Evolutionary conservation across 768 basidiomycete species (phyloP), one percentile per base, ranked within the genome.

Genomic region (Daedaleopsis sinensis): DNA sequence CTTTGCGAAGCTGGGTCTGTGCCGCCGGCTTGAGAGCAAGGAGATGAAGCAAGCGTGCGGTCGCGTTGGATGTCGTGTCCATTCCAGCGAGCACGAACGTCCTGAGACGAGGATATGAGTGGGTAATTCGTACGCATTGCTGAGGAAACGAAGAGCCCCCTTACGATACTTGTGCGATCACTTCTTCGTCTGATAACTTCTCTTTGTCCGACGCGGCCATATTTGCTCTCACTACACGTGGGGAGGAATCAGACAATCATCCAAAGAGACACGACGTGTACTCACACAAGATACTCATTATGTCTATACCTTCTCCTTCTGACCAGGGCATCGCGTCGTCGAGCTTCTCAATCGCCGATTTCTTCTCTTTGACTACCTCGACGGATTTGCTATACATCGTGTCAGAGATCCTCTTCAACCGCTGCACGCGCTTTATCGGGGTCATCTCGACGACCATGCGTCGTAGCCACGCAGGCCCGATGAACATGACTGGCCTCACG

Each of bases 271-370:
- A 35, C 18, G 13, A 5, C 27, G 35, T 39, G 3, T 23, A 65
- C 67, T 60, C 57, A 70, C 69, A 50, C 16, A 70, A 55, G 37
- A 69, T 66, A 44, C 68, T 71, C 57, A 71, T 61, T 46, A 72
- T 66, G 47, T 72, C 70, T 24, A 67, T 71, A 21, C 70, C 70
- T 52, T 67, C 65, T 7, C 62, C 63, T 9, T 67, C 54, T 48
- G 65, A 59, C 13, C 62, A 37, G 23, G 61, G 21, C 12, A 63
- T 52, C 42, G 66, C 38, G 16, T 67, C 61, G 19, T 64, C 52
- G 50, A 59, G 59, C 21, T 43, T 35, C 47, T 44, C 51, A 8
- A 61, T 24, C 1, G 65, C 62, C 15, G 23, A 23, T 42, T 63
- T 61, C 62, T 70, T 60, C 23, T 27, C 43, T 16, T 32, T 32